A percentile compares a stretch with the other conserved stretches of the same genome.
Conservation (phyloP, 2,329 filamentous ascomycete genomes). For the Botrytis galanthina region DNA sequence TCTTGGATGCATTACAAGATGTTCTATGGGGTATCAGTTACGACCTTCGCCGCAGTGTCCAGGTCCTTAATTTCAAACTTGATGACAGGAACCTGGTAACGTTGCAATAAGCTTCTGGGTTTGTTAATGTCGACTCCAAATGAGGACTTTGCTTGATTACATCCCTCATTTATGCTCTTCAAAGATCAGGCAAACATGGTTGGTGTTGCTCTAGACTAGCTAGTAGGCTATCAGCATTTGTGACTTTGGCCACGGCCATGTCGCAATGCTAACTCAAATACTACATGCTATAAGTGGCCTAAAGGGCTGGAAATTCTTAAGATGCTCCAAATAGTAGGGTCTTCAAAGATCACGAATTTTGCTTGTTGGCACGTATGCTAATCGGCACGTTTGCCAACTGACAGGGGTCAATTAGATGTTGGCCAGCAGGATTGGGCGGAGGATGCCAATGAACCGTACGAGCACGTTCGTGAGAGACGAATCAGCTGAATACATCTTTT, state of each 20-base stretch:
- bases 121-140: background rate
- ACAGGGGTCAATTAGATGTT: background rate
- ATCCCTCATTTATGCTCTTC: background rate
- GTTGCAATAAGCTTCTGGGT: slow-evolving; percentile 1
- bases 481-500: background rate
- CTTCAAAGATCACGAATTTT: background rate
- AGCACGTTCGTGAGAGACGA: background rate
- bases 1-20: background rate
- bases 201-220: background rate
- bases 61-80: slow-evolving; percentile 4
- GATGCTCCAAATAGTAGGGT: background rate
- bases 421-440: background rate
- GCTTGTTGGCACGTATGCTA: background rate
- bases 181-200: background rate
- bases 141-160: background rate
- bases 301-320: background rate
- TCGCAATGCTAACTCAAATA: background rate
- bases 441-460: background rate
- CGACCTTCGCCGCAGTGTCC: background rate
- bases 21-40: background rate
- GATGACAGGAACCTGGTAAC: slow-evolving; percentile 13
- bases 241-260: background rate
- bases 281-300: background rate
- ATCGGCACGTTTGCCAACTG: background rate
- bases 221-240: background rate